Percentiles rank a stretch among this genome's conserved stretches.
phyloP scores from a whole-genome alignment of 2,329 filamentous ascomycete genomes.

The Orbilia javanica region DNA sequence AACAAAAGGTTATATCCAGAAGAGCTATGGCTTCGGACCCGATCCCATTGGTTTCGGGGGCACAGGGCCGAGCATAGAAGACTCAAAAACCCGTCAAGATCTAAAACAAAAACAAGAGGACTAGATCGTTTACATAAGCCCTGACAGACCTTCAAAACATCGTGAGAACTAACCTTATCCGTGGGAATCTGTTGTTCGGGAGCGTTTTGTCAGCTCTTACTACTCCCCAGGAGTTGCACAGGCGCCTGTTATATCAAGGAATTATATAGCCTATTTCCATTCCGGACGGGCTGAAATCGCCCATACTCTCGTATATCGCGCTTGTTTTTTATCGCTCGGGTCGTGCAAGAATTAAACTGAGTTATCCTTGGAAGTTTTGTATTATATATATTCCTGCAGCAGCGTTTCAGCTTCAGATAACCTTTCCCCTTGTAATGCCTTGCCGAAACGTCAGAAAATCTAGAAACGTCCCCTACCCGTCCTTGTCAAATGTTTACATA shows the following conservation, averaged over 20 bases:
- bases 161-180: neutral
- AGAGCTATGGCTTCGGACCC: neutral
- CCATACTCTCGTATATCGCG: slow-evolving; percentile 5
- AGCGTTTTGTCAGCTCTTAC: slow-evolving; percentile 22
- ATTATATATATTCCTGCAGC: neutral
- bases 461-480: slow-evolving; percentile 2
- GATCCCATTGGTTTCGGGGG: slow-evolving; percentile 5
- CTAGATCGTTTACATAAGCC: slow-evolving; percentile 17
- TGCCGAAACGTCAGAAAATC: neutral
- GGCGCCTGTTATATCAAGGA: slow-evolving; percentile 13
- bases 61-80: neutral
- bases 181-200: neutral
- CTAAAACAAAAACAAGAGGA: neutral
- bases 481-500: slow-evolving; percentile 10
- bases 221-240: neutral
- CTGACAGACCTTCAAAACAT: slow-evolving; percentile 8
- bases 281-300: neutral
- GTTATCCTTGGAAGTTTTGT: neutral
- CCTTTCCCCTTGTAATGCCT: neutral
- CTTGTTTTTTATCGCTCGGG: slow-evolving; percentile 7
- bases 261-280: slow-evolving; percentile 9
- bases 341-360: slow-evolving; percentile 1
- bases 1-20: neutral
- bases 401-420: slow-evolving; percentile 1
- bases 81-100: neutral